A percentile compares a stretch with the other conserved stretches of the same genome.
Conservation (phyloP, 176 grass and related monocot species). For the Eremochloa ophiuroides region DNA sequence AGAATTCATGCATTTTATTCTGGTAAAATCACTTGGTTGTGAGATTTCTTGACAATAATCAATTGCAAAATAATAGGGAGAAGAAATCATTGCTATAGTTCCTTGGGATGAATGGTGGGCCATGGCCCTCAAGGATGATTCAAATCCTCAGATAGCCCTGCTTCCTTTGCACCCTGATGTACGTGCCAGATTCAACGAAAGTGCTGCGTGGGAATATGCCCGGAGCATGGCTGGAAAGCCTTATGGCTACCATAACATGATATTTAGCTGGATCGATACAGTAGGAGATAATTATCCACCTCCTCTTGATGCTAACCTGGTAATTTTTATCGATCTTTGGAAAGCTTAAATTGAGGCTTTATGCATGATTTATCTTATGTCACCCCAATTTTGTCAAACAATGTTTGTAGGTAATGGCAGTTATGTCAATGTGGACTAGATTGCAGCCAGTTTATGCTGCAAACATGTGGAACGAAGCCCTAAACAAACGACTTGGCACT, state of each 20-base stretch:
- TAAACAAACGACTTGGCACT: slow-evolving; percentile 92
- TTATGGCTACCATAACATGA: slow-evolving; percentile 99
- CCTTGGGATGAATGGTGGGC: slow-evolving; percentile 99
- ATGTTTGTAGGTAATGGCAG: slow-evolving; percentile 79
- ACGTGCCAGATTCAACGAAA: slow-evolving; percentile 66
- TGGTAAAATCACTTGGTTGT: background rate
- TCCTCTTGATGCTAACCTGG: slow-evolving; percentile 92
- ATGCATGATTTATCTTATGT: background rate
- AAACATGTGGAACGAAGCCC: slow-evolving; percentile 99
- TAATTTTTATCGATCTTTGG: slow-evolving; percentile 33
- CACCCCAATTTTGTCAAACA: slow-evolving; percentile 5
- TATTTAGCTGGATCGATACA: slow-evolving; percentile 99
- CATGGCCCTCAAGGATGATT: slow-evolving; percentile 71
- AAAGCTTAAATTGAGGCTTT: background rate
- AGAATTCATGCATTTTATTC: slow-evolving; percentile 3
- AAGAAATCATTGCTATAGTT: slow-evolving; percentile 87
- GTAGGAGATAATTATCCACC: slow-evolving; percentile 83
- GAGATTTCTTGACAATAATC: slow-evolving; percentile 12
- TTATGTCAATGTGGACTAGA: slow-evolving; percentile 99
- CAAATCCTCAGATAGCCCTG: slow-evolving; percentile 87
- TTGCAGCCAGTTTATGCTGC: slow-evolving; percentile 90
- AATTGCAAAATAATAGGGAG: slow-evolving; percentile 56
- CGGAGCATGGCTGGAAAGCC: slow-evolving; percentile 83
- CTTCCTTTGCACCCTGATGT: slow-evolving; percentile 69
- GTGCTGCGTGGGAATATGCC: slow-evolving; percentile 80